These are phyloP conservation scores for Chlamydomonas applanata DNA, from an alignment of 139 green algal species.

Conservation along the genomic window DNA sequence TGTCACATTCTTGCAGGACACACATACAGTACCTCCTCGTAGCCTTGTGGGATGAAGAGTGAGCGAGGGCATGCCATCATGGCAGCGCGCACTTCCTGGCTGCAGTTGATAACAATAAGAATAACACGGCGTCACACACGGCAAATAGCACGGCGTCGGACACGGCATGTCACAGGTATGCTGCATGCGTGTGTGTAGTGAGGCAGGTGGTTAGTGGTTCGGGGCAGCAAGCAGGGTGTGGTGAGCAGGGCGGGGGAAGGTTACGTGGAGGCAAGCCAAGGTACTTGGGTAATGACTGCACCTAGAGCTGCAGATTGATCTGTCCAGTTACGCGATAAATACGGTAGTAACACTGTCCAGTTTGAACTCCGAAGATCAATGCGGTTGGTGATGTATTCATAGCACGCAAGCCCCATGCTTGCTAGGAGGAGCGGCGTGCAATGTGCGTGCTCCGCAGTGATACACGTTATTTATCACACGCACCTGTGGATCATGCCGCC, in stretches of 20 bases:
- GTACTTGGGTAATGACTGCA: too few species aligned
- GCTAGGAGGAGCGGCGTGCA: too few species aligned
- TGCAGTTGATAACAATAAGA: too few species aligned
- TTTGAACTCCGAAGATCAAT: background rate
- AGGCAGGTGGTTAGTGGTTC: too few species aligned
- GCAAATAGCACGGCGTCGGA: background rate
- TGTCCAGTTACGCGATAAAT: background rate
- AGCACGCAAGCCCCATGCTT: too few species aligned
- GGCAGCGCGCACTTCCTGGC: slow-evolving; percentile 45
- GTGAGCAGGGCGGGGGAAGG: too few species aligned
- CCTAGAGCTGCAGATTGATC: too few species aligned
- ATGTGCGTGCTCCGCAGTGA: too few species aligned
- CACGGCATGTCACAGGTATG: background rate
- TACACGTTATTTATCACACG: background rate
- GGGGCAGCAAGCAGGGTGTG: too few species aligned
- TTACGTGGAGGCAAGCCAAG: too few species aligned
- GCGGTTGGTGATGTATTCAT: too few species aligned
- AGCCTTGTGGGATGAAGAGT: slow-evolving; percentile 56
- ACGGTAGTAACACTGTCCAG: background rate
- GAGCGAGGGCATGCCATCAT: slow-evolving; percentile 55
- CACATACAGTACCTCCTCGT: slow-evolving; percentile 15
- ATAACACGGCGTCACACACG: background rate
- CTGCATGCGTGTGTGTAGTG: too few species aligned
- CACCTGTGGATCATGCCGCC: slow-evolving; percentile 1
- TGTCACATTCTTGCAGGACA: background rate